phyloP scores from a whole-genome alignment of 2,329 filamentous ascomycete genomes.

The Botrytis galanthina region DNA sequence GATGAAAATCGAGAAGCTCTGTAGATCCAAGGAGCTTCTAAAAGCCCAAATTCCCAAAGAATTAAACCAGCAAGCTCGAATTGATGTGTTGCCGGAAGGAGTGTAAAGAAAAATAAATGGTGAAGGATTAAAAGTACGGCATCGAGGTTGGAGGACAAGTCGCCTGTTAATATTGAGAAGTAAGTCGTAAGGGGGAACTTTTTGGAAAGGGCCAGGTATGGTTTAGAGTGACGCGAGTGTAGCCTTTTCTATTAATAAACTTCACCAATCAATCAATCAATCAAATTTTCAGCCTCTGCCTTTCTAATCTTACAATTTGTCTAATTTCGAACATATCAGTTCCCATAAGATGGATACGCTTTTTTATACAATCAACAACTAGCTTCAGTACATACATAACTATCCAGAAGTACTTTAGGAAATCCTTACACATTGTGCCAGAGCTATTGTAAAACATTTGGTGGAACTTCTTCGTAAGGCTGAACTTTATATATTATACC shows the following conservation, averaged over 20 bases:
- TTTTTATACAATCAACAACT: no score
- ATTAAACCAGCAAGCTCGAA: conserved; percentile 23
- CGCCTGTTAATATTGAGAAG: conserved; percentile 13
- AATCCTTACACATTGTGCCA: not conserved
- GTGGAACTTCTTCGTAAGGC: conserved; percentile 9
- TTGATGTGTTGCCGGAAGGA: conserved; percentile 28
- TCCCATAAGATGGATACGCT: not conserved
- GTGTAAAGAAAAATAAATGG: conserved; percentile 32
- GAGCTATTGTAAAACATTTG: conserved; percentile 1
- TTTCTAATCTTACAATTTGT: not conserved
- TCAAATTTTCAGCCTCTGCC: conserved; percentile 17
- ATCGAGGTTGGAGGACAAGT: conserved; percentile 31
- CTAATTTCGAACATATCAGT: not conserved
- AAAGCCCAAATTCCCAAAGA: conserved; percentile 26
- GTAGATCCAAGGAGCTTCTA: conserved; percentile 25
- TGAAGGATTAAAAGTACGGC: conserved; percentile 32
- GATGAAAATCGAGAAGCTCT: conserved; percentile 26
- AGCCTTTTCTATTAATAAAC: conserved; percentile 23
- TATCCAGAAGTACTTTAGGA: not conserved
- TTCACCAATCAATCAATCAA: conserved; percentile 8
- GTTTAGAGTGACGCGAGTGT: conserved; percentile 13
- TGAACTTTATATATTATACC: conserved; percentile 10
- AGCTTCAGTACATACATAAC: not conserved
- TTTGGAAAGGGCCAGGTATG: conserved; percentile 18
- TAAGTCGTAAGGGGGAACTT: conserved; percentile 21